Conservation (phyloP, 2,329 filamentous ascomycete genomes). For the Capronia epimyces region DNA sequence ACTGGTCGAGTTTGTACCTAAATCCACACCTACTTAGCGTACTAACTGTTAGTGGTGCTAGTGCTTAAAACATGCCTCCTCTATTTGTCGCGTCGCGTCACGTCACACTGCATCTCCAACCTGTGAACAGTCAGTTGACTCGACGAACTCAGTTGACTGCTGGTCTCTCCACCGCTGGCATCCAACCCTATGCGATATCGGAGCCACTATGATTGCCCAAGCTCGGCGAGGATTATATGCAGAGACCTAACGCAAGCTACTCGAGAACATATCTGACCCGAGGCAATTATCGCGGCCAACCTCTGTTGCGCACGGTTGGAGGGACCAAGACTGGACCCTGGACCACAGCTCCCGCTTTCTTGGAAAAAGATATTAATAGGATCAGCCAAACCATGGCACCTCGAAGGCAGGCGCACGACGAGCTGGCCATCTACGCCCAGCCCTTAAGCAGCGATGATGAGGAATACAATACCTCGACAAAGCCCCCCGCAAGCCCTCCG, state of each 20-base stretch:
- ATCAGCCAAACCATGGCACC: conserved; percentile 1
- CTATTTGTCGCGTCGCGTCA: conserved; percentile 3
- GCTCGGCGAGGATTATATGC: conserved; percentile 6
- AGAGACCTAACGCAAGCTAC: conserved; percentile 15
- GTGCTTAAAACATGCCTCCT: too few species aligned
- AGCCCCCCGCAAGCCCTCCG: conserved; percentile 26
- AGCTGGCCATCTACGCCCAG: conserved; percentile 15
- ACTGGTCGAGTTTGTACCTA: too few species aligned
- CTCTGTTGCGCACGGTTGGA: conserved; percentile 10
- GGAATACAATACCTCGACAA: conserved; percentile 35
- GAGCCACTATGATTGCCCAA: background rate
- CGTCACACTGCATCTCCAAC: background rate
- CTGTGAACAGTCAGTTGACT: background rate
- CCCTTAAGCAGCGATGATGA: conserved; percentile 21
- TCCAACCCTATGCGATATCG: too few species aligned
- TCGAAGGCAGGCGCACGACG: conserved; percentile 8
- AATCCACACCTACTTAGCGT: too few species aligned
- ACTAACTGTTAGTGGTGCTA: too few species aligned
- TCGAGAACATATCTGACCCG: conserved; percentile 18
- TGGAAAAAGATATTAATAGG: background rate
- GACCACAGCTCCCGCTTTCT: background rate
- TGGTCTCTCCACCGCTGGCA: background rate
- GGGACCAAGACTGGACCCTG: conserved; percentile 3
- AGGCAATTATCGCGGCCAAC: conserved; percentile 15
- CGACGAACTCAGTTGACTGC: background rate